Conservation (phyloP, 1,284 basidiomycete species). For the Mycocalia duriaeana region DNA sequence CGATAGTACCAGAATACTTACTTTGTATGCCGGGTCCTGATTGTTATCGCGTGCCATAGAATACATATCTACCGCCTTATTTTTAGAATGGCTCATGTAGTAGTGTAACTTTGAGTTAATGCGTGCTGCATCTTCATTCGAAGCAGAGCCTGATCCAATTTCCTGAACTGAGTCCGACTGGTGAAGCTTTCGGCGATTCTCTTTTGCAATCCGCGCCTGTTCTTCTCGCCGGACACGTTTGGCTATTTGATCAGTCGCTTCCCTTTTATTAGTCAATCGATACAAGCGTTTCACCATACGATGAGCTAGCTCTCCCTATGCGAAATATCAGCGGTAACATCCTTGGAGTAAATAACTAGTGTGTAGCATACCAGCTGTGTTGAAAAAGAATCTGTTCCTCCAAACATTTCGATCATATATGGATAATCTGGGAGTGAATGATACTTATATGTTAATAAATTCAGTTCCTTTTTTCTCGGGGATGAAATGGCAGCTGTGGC, state of each 20-base stretch:
- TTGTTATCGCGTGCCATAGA: conserved; percentile 3
- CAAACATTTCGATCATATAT: conserved; percentile 11
- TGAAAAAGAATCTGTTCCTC: conserved; percentile 19
- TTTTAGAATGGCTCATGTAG: conserved; percentile 13
- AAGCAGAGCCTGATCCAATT: not conserved
- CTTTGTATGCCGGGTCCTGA: not conserved
- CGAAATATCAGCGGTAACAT: not conserved
- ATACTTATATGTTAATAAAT: conserved; percentile 13
- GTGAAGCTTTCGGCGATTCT: not conserved
- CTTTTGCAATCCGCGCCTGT: not conserved
- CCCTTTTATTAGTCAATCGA: conserved; percentile 22
- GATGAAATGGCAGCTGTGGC: not conserved
- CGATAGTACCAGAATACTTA: not conserved
- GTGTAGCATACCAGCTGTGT: conserved; percentile 19
- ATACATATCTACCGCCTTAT: conserved; percentile 11
- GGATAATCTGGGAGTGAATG: conserved; percentile 17
- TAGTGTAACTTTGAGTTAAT: conserved; percentile 5
- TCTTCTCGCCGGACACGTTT: conserved; percentile 7
- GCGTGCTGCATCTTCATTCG: not conserved
- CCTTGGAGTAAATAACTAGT: conserved; percentile 2
- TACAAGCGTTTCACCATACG: conserved; percentile 21
- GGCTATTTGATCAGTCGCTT: conserved; percentile 17
- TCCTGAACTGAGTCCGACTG: not conserved
- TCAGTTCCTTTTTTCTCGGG: conserved; percentile 6
- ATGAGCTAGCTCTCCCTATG: conserved; percentile 27